Percentiles rank a stretch among this genome's conserved stretches.
These are phyloP conservation scores for Trichoderma semiorbis DNA, from an alignment of 2,329 filamentous ascomycete genomes.

Conservation along the genomic window DNA sequence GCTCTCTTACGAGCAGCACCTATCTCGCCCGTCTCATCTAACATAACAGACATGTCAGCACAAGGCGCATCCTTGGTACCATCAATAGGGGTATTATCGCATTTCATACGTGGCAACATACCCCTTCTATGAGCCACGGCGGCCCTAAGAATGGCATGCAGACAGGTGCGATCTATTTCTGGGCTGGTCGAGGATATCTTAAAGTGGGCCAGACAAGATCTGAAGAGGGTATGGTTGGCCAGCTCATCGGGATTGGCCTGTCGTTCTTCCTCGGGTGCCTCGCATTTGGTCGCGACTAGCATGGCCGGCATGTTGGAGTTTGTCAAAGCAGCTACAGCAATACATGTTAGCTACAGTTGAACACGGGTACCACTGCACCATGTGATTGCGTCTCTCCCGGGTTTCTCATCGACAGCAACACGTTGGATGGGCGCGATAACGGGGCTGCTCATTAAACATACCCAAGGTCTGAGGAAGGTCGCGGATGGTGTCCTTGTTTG, in stretches of 20 bases:
- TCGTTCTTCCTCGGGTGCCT: constrained; percentile 66
- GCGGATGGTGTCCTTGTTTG: constrained; percentile 69
- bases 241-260: constrained; percentile 68
- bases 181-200: constrained; percentile 68
- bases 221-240: constrained; percentile 58
- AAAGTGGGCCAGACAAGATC: constrained; percentile 68
- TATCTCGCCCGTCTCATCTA: constrained; percentile 43
- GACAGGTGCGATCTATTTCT: constrained; percentile 70
- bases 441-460: constrained; percentile 38
- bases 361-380: not conserved
- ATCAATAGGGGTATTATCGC: not conserved
- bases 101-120: constrained; percentile 41
- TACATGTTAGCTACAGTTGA: not conserved
- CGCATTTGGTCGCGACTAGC: constrained; percentile 87
- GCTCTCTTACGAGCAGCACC: constrained; percentile 49
- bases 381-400: not conserved
- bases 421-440: not conserved
- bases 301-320: constrained; percentile 72
- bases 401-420: not conserved
- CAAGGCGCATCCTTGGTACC: not conserved
- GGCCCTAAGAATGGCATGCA: constrained; percentile 70
- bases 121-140: constrained; percentile 66
- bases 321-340: constrained; percentile 62
- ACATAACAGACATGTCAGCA: not conserved
- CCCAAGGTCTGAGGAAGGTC: constrained; percentile 73